phyloP scores from a whole-genome alignment of 2,329 filamentous ascomycete species.

The Neonectria hederae region DNA sequence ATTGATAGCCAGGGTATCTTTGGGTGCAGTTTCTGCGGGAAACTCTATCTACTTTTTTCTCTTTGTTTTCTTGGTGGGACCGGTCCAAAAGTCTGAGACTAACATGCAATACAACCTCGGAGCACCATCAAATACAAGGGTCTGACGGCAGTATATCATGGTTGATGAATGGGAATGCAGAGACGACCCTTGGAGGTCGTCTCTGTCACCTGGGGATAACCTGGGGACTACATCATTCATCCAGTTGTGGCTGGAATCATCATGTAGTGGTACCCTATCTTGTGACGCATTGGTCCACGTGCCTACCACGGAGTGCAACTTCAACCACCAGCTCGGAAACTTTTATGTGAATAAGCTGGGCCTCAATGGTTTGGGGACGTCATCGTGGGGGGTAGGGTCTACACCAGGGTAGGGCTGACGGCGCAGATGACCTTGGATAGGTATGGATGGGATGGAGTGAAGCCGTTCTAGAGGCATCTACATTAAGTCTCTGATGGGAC shows the following conservation, averaged over 20 bases:
- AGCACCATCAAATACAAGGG: neutral
- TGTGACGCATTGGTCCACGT: conserved; percentile 14
- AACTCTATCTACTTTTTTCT: neutral
- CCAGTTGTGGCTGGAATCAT: neutral
- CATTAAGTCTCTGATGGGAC: conserved; percentile 1
- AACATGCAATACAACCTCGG: conserved; percentile 8
- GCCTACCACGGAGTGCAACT: conserved; percentile 9
- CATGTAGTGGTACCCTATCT: conserved; percentile 1
- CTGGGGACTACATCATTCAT: neutral
- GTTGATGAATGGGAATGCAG: neutral
- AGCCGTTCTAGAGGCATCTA: neutral
- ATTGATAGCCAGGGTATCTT: neutral
- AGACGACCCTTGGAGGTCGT: neutral
- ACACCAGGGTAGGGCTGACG: conserved; percentile 19
- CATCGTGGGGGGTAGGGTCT: conserved; percentile 10
- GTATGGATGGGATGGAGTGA: conserved; percentile 5
- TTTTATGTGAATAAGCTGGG: conserved; percentile 2
- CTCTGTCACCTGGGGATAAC: neutral
- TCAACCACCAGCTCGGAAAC: neutral
- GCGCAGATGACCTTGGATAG: conserved; percentile 10
- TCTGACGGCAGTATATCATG: neutral
- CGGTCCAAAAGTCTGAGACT: neutral
- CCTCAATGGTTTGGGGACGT: neutral
- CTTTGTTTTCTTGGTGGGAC: neutral
- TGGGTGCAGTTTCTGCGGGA: neutral